Evolutionary conservation across 192 early-diverging fungal species (phyloP).

Genomic region (Chytriomyces hyalinus): DNA sequence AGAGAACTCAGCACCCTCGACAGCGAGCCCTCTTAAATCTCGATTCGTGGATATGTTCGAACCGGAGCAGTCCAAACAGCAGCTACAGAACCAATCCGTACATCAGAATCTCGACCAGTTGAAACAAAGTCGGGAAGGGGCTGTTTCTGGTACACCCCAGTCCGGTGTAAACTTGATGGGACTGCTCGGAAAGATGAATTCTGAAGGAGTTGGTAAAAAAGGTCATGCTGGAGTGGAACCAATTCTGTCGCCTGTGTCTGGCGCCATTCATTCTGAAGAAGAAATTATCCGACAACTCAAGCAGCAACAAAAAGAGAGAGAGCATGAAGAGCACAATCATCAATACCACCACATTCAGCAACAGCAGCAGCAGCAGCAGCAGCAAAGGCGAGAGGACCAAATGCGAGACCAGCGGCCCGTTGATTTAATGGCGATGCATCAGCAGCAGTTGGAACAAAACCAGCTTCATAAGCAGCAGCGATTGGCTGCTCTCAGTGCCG

Average conservation of each 20-base stretch:
- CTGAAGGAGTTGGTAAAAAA: background rate
- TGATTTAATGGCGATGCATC: background rate
- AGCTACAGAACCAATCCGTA: too few relatives aligned
- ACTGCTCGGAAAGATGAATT: slow-evolving; percentile 9
- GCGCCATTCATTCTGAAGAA: slow-evolving; percentile 4
- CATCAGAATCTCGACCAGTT: too few relatives aligned
- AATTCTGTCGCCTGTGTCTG: background rate
- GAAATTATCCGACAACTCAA: slow-evolving; percentile 24
- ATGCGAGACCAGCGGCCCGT: background rate
- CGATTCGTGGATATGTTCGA: slow-evolving; percentile 12
- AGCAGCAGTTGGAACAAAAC: slow-evolving; percentile 1
- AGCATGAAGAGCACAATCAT: background rate
- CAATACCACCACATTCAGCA: slow-evolving; percentile 23
- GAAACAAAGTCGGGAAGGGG: background rate
- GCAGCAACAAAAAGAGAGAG: slow-evolving; percentile 11
- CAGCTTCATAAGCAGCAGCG: background rate
- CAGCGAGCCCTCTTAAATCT: background rate
- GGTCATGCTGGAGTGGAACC: too few relatives aligned
- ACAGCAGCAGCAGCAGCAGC: slow-evolving; percentile 13
- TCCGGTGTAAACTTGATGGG: slow-evolving; percentile 16
- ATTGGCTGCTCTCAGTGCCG: background rate
- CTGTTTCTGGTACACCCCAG: slow-evolving; percentile 1
- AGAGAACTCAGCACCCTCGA: background rate
- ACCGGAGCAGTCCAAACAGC: background rate
- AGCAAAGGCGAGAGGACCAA: background rate